Base-by-base conservation (phyloP, 2,329 filamentous ascomycete species). In the Colletotrichum cuscutae region DNA sequence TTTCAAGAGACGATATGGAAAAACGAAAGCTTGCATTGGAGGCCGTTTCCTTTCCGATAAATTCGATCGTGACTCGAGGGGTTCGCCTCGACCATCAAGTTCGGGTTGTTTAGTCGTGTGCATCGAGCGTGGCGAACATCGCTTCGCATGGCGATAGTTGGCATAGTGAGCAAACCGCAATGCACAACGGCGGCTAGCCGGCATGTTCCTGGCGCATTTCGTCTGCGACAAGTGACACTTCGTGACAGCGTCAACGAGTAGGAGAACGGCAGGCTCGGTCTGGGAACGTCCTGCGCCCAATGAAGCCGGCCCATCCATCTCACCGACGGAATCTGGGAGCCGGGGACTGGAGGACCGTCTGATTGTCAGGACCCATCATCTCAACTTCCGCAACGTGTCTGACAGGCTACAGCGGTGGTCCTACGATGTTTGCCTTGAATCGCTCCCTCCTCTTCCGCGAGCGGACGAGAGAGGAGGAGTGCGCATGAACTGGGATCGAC, bases 281-380 rank as follows among this genome's bases (percentile, higher is more conserved):
- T 26, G 54, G 65, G n/a, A 11, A 26, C 64, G 32, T 22, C 24
- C 35, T 32, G 58, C 28, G 56, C 30, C 32, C 57, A 26, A 56
- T 15, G 22, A 62, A 5, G 24, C 64, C 59, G 66, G 70, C 65
- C n/a, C 58, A 64, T 42, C 26, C 30, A 64, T 56, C 30, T n/a
- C 60, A 35, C 66, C 54, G 46, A 49, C 54, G 65, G 70, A 56
- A 61, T 32, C 15, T 59, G 37, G 28, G 28, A 60, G 60, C 70
- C 60, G 65, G 64, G 37, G 24, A 59, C 37, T 24, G n/a, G 22
- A 30, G 42, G 26, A 30, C 62, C 59, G n/a, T 74, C 58, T 53
- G 68, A 72, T 46, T n/a, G 30, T 11, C 49, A 68, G 30, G 49
- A 52, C 60, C 68, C 69, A 49, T 68, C 68, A 72, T 72, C 69